These are phyloP conservation scores for Cladosporium sp. DNA, from an alignment of 2,329 filamentous ascomycete species.

Conservation along the genomic window DNA sequence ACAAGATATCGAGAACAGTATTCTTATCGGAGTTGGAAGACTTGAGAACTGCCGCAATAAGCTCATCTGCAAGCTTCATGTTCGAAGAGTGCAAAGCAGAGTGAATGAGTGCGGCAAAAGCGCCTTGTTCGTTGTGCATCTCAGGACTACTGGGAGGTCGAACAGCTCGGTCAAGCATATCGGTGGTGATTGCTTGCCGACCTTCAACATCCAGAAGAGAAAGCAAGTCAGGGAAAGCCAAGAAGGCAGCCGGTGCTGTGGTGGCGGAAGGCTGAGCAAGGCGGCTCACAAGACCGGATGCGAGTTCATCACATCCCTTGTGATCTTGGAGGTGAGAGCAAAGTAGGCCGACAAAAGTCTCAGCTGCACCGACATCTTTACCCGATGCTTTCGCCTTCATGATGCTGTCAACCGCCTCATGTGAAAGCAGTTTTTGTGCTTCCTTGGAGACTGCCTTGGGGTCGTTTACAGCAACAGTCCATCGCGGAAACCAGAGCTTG, in stretches of 20 bases:
- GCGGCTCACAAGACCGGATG: not conserved
- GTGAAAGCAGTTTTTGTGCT: not conserved
- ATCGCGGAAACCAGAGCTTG: conserved; percentile 11
- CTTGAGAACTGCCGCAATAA: not conserved
- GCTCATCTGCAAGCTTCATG: conserved; percentile 6
- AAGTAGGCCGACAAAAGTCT: conserved; percentile 5
- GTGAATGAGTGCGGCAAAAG: conserved; percentile 2
- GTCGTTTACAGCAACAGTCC: not conserved
- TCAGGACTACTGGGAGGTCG: too few relatives aligned
- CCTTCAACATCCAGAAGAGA: not conserved
- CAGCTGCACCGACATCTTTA: not conserved
- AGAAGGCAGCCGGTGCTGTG: not conserved
- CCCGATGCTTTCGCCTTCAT: conserved; percentile 5
- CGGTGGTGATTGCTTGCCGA: not conserved
- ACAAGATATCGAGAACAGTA: conserved; percentile 5
- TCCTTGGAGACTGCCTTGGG: not conserved
- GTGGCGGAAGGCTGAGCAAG: not conserved
- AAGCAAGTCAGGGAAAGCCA: conserved; percentile 6
- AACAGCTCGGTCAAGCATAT: too few relatives aligned
- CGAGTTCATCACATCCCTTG: not conserved
- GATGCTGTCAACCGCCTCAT: not conserved
- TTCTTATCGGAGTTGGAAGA: not conserved
- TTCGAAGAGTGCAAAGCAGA: conserved; percentile 7
- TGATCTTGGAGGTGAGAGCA: conserved; percentile 1
- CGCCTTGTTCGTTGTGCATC: not conserved